Conservation (phyloP, 352 stramenopile genomes). For the Phytopythium chamaehyphon region DNA sequence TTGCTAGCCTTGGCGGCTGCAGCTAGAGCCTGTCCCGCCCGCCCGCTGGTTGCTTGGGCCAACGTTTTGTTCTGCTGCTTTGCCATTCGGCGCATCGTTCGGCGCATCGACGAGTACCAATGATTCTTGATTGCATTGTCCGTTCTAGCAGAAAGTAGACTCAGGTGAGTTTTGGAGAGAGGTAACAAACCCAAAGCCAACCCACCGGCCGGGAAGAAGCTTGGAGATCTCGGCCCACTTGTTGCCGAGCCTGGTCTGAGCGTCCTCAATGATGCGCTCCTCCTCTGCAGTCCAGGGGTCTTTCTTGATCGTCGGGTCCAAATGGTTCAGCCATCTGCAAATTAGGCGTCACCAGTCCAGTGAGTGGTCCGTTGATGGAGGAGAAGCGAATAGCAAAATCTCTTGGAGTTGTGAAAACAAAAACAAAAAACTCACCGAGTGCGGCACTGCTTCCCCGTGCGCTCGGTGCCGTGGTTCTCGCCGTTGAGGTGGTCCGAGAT, state of each 20-base stretch:
- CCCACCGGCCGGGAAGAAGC: constrained; percentile 88
- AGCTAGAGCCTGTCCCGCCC: constrained; percentile 6
- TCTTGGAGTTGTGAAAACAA: too few species aligned
- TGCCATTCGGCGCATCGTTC: constrained; percentile 86
- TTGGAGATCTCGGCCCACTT: constrained; percentile 99
- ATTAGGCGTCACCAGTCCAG: too few species aligned
- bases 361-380: too few species aligned
- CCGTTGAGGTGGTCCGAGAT: constrained; percentile 86
- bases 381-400: too few species aligned
- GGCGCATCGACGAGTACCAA: constrained; percentile 90
- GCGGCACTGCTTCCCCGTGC: constrained; percentile 81
- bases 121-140: constrained; percentile 90
- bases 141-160: constrained; percentile 38
- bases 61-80: constrained; percentile 83
- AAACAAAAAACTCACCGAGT: constrained; percentile 15
- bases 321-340: constrained; percentile 73
- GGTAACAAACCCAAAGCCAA: too few species aligned
- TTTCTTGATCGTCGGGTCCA: constrained; percentile 85
- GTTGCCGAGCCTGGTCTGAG: constrained; percentile 92
- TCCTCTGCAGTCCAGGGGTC: constrained; percentile 87
- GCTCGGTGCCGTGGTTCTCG: constrained; percentile 80
- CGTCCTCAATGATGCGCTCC: constrained; percentile 88
- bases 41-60: constrained; percentile 14
- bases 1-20: constrained; percentile 26
- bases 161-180: too few species aligned